These are phyloP conservation scores for Ophiosphaerella narmari DNA, from an alignment of 2,329 filamentous ascomycete genomes.

Conservation along the genomic window DNA sequence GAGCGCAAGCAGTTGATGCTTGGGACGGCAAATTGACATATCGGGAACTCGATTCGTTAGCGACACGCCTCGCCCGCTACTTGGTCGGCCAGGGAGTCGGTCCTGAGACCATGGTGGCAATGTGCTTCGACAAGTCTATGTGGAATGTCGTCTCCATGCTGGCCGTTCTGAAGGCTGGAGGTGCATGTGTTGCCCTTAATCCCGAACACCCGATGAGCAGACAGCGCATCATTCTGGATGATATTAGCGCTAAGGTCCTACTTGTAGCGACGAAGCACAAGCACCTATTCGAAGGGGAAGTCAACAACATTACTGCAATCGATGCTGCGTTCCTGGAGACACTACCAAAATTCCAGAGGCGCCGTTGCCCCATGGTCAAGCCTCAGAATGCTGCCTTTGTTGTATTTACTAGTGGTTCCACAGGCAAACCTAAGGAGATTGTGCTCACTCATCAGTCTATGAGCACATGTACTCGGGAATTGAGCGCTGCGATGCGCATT, in stretches of 20 bases:
- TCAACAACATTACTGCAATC: slow-evolving; percentile 6
- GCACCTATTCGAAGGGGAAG: slow-evolving; percentile 4
- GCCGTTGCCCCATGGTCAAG: slow-evolving; percentile 43
- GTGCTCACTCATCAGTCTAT: slow-evolving; percentile 60
- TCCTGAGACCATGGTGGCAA: slow-evolving; percentile 9
- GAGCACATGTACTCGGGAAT: slow-evolving; percentile 7
- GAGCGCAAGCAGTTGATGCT: slow-evolving; percentile 10
- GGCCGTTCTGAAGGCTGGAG: slow-evolving; percentile 49
- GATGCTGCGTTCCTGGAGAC: slow-evolving; percentile 4
- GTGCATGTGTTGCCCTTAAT: slow-evolving; percentile 41
- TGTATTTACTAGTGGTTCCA: slow-evolving; percentile 55
- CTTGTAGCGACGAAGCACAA: slow-evolving; percentile 82
- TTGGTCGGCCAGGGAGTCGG: slow-evolving; percentile 11
- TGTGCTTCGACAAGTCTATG: slow-evolving; percentile 21
- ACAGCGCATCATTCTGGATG: background rate
- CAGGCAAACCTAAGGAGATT: slow-evolving; percentile 57
- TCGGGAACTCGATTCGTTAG: slow-evolving; percentile 8
- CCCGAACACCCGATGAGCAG: slow-evolving; percentile 14
- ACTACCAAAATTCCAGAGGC: slow-evolving; percentile 23
- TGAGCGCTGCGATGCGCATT: slow-evolving; percentile 15
- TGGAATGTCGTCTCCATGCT: slow-evolving; percentile 44
- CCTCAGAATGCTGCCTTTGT: slow-evolving; percentile 57
- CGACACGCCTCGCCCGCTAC: slow-evolving; percentile 11
- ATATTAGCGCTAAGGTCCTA: slow-evolving; percentile 46
- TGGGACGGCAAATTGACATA: slow-evolving; percentile 23